A percentile compares a stretch with the other conserved stretches of the same genome.
These are phyloP conservation scores for Leccinum angustisporum DNA, from an alignment of 1,284 basidiomycete species.

Conservation along the genomic window DNA sequence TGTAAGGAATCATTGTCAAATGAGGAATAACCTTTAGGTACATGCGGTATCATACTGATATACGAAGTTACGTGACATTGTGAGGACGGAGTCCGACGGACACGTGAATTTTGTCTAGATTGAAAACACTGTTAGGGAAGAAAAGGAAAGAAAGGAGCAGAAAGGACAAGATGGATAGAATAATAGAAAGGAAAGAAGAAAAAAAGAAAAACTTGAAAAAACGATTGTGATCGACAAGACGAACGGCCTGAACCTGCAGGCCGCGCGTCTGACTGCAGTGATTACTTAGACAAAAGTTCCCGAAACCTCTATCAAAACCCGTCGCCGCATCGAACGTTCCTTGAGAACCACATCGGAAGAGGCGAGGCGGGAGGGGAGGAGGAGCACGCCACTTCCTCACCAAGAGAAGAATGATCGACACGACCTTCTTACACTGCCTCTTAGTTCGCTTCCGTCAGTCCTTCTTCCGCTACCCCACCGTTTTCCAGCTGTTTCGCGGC, in stretches of 20 bases:
- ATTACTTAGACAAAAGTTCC: not conserved
- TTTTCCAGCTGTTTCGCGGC: constrained; percentile 10
- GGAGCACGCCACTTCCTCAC: constrained; percentile 22
- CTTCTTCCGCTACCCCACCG: constrained; percentile 7
- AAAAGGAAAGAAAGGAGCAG: no score
- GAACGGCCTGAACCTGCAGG: not conserved
- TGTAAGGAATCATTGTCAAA: not conserved
- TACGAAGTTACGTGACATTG: not conserved
- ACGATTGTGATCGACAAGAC: not conserved
- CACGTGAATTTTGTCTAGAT: not conserved
- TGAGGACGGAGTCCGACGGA: not conserved
- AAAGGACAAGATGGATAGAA: not conserved
- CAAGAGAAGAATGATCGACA: constrained; percentile 4
- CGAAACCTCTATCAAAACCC: not conserved
- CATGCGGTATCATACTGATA: not conserved
- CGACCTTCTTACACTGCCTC: constrained; percentile 12
- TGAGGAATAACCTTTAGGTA: not conserved
- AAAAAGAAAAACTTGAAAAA: not conserved
- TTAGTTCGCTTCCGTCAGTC: constrained; percentile 17
- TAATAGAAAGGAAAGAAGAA: not conserved
- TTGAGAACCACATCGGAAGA: not conserved
- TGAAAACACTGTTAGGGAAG: not conserved
- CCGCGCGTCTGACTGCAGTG: not conserved
- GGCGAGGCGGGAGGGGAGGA: not conserved
- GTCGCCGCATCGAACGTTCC: not conserved